Percentiles rank a stretch among this genome's conserved stretches.
These are phyloP conservation scores for Suillus fuscotomentosus DNA, from an alignment of 768 basidiomycete genomes.

Conservation along the genomic window DNA sequence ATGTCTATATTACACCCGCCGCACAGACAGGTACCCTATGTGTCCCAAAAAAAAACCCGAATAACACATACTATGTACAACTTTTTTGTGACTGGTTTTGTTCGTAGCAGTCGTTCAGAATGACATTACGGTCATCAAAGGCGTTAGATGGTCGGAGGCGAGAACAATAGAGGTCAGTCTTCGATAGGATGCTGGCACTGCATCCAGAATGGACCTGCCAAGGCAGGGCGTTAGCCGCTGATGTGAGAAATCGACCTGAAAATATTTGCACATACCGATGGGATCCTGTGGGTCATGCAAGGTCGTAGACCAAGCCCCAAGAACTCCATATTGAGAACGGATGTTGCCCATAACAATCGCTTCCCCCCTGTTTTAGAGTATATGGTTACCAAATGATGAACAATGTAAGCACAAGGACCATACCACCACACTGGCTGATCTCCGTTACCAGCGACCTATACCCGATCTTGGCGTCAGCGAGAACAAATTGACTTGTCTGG, in stretches of 20 bases:
- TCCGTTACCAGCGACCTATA: slow-evolving; percentile 50
- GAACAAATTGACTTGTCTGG: neutral
- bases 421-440: slow-evolving; percentile 58
- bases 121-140: no score
- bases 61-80: neutral
- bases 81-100: no score
- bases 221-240: neutral
- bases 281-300: slow-evolving; percentile 47
- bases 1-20: neutral
- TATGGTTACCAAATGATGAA: neutral
- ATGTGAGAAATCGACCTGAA: neutral
- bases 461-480: slow-evolving; percentile 11
- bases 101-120: neutral
- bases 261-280: slow-evolving; percentile 32
- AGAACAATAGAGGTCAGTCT: slow-evolving; percentile 12
- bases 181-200: slow-evolving; percentile 21
- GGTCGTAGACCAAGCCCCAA: slow-evolving; percentile 53
- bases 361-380: slow-evolving; percentile 43
- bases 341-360: slow-evolving; percentile 62
- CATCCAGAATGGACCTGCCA: slow-evolving; percentile 30
- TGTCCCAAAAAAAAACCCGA: neutral
- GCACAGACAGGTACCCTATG: no score
- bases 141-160: neutral
- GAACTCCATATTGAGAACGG: slow-evolving; percentile 55
- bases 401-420: slow-evolving; percentile 8